These are phyloP conservation scores for Bigelowiella natans DNA, from an alignment of 78 protist genomes.

Conservation along the genomic window DNA sequence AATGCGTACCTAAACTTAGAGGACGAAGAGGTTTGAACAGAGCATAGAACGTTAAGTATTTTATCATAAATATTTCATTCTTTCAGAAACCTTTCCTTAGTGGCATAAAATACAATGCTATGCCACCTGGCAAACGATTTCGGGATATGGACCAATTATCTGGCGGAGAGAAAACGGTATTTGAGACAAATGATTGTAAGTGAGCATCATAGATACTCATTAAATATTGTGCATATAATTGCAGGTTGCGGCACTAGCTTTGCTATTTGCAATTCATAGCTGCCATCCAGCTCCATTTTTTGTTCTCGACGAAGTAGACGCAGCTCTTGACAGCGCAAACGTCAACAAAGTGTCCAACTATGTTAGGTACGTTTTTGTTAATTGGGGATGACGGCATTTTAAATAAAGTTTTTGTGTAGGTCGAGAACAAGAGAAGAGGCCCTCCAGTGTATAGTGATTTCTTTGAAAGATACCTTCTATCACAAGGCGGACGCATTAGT, in stretches of 20 bases:
- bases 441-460: background rate
- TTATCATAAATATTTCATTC: background rate
- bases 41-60: background rate
- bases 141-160: conserved; percentile 16
- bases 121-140: conserved; percentile 93
- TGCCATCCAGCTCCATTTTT: conserved; percentile 90
- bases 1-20: background rate
- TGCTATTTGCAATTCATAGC: conserved; percentile 86
- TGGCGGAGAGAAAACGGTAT: conserved; percentile 12
- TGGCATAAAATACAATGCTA: conserved; percentile 79
- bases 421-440: background rate
- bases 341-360: background rate
- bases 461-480: conserved; percentile 2
- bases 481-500: conserved; percentile 12
- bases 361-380: background rate
- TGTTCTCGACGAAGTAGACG: conserved; percentile 89
- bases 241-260: conserved; percentile 90
- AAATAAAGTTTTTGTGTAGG: too few relatives aligned
- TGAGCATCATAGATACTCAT: background rate
- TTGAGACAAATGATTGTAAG: background rate
- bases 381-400: too few relatives aligned
- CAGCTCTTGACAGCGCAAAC: background rate
- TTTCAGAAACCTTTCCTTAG: conserved; percentile 26
- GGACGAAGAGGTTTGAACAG: background rate
- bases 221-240: background rate